Base-by-base conservation (phyloP, 352 stramenopile genomes). In the Phytophthora pistaciae region DNA sequence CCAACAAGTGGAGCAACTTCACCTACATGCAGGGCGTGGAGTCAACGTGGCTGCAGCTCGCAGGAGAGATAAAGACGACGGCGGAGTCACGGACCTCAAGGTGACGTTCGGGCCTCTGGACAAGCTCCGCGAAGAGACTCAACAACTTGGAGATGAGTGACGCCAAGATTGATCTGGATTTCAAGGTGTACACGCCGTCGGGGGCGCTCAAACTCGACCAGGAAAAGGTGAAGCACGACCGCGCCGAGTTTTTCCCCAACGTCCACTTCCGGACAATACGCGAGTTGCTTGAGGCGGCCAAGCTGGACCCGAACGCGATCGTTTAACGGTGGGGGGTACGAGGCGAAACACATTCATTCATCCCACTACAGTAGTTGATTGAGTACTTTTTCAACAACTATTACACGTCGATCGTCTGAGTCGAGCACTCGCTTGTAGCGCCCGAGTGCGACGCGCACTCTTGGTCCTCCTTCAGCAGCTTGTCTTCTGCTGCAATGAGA, bases 41-140 rank as follows among this genome's bases (percentile, higher is more conserved):
- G 61, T 77, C 68, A 36, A 78, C 78, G 46, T 83, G 70, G 75
- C 31, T 78, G 16, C 11, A 79, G 21, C 4, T 82, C 2, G 74
- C 62, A 0, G 66, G 80, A 33, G 3, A 52, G 8, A 27, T 82
- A 21, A 76, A 74, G 52, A 75, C 57, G 18, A 31, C 27, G 68
- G 65, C 5, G 68, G 64, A 9, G 46, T 78, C 25, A 21, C 63
- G 8, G 65, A 80, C 11, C 56, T 82, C 6, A 73, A 75, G 36
- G 29, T 75, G 10, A 25, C 52, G 18, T 75, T 77, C 29, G 54
- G 77, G 13, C 25, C 58, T 5, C 33, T 68, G n/a, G 55, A 73
- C 13, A 66, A 78, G 36, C 40, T 83, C 11, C n/a, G 68, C 38
- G 25, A 36, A 6, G 55, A 48, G 5, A n/a, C 1, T 72, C 11